Conservation (phyloP, 305 asterid genomes). For the Solanum hybrid region DNA sequence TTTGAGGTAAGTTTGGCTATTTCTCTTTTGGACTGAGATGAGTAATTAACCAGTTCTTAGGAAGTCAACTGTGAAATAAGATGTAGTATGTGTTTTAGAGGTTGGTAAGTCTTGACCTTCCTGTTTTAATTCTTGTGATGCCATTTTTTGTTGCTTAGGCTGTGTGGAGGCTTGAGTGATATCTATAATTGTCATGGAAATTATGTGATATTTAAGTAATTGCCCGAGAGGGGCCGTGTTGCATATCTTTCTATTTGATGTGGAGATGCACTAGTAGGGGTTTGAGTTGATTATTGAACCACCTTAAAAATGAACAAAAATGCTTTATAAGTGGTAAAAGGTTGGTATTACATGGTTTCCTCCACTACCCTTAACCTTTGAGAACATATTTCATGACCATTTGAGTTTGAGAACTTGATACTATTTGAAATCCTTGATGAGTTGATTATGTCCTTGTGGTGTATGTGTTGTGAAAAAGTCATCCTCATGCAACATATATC, state of each 20-base stretch:
- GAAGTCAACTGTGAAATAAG: background rate
- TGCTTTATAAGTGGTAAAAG: background rate
- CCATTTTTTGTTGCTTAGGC: background rate
- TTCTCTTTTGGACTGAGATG: background rate
- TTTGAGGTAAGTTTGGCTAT: background rate
- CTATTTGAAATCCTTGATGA: background rate
- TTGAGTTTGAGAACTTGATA: background rate
- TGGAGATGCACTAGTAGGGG: background rate
- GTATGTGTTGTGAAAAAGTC: background rate
- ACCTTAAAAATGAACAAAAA: background rate
- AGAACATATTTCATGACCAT: background rate
- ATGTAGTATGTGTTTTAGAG: background rate
- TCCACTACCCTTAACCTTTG: background rate
- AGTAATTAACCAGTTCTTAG: background rate
- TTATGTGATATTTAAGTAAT: background rate
- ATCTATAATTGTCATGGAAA: background rate
- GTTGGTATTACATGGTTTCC: background rate
- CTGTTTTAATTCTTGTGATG: background rate
- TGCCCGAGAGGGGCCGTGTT: background rate
- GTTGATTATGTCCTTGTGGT: background rate
- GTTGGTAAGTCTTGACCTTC: background rate
- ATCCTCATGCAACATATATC: background rate
- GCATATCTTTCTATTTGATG: background rate
- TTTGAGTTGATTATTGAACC: background rate
- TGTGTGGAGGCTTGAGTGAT: background rate